Percentiles rank a stretch among this genome's conserved stretches.
Evolutionary conservation across 345 rosid species (phyloP).

Genomic region (Litchi chinensis): DNA sequence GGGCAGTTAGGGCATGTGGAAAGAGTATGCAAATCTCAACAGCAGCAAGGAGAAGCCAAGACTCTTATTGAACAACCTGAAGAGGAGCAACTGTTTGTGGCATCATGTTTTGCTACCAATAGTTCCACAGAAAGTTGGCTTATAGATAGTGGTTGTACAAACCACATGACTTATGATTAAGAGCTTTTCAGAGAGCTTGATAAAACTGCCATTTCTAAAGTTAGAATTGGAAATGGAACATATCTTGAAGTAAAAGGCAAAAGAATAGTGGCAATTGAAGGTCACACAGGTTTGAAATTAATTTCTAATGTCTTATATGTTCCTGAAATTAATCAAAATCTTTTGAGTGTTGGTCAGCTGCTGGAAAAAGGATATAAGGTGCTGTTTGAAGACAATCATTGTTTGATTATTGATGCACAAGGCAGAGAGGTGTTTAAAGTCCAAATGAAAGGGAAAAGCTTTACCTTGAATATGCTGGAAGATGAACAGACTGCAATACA

Average conservation of each 20-base stretch:
- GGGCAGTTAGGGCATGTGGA: slow-evolving; percentile 8
- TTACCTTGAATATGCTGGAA: too few species aligned
- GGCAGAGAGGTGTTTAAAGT: slow-evolving; percentile 10
- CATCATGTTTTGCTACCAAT: background rate
- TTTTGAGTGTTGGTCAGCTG: too few species aligned
- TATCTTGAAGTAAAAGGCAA: background rate
- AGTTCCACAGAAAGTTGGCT: background rate
- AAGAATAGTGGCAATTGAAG: background rate
- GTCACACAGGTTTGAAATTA: background rate
- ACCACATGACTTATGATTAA: background rate
- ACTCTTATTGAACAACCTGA: background rate
- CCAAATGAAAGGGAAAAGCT: too few species aligned
- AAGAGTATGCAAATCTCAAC: slow-evolving; percentile 8
- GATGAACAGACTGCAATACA: too few species aligned
- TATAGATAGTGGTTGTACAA: background rate
- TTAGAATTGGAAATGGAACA: background rate
- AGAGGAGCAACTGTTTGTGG: slow-evolving; percentile 1
- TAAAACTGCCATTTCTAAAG: background rate
- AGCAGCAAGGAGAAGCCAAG: slow-evolving; percentile 10
- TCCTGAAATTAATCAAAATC: too few species aligned
- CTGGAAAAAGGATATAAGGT: background rate
- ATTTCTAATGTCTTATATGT: background rate
- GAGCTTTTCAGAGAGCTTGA: background rate
- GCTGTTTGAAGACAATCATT: background rate
- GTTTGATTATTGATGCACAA: slow-evolving; percentile 4